Evolutionary conservation across 768 basidiomycete species (phyloP), one percentile per base, ranked within the genome.

Genomic region (Termitomyces sp.): DNA sequence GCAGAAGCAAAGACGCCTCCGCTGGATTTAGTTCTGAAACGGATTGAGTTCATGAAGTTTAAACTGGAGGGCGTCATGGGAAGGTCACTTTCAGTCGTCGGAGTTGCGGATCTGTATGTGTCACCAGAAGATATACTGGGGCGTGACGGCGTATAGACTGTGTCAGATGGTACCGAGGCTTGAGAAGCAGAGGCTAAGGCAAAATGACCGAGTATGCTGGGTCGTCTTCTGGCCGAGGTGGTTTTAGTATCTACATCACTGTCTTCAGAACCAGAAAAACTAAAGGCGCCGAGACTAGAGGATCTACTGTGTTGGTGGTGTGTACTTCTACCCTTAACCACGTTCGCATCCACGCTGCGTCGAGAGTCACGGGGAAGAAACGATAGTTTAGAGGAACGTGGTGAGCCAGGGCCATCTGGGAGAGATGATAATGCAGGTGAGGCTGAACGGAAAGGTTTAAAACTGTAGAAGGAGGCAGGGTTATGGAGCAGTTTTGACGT

Each of bases 131-230:
- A 88, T 53, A 85, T 75, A 64, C 84, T 86, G 18, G 80, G 84
- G 33, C 84, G 79, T 18, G 84, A 79, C 37, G 72, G 76, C 37
- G 79, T 73, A 49, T 69, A 73, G 9, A 64, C 59, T 16, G 71
- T 69, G 46, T 78, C 82, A 18, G 79, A 76, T 32, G 78, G 74
- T 44, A 73, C 66, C 51, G 71, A 80, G 49, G 73, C 61, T 65
- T 77, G 80, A 43, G 80, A 73, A 32, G 73, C 67, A 51, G 82
- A 78, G 53, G 77, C 64, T 55, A 81, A 77, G 30, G 80, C 73
- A 65, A 89, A 89, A 62, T 88, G 83, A 6, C 82, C 84, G 24
- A 88, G 69, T 24, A 89, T 81, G 60, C 79, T 84, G 12, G 88
- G 85, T n/a, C 85, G 78, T 82, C 82, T 86, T 70, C 73, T 81